A percentile compares a stretch with the other conserved stretches of the same genome.
phyloP scores from a whole-genome alignment of 164 flowering plant genomes.

The Vitis labrusca region DNA sequence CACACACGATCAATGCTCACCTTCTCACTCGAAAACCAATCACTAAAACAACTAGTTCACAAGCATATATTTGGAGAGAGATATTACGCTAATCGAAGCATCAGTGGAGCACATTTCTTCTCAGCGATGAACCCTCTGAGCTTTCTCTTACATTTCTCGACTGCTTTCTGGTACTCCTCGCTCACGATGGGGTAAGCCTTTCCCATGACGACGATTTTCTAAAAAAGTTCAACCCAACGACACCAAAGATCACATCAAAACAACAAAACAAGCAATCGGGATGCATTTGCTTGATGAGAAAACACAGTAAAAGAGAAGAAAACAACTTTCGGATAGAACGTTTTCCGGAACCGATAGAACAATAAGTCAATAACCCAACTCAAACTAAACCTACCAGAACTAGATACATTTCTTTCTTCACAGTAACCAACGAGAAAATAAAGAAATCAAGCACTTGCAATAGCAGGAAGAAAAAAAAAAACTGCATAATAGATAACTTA shows the following conservation, averaged over 20 bases:
- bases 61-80: not conserved
- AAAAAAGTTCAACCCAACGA: not conserved
- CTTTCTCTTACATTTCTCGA: slow-evolving; percentile 48
- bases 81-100: slow-evolving; percentile 40
- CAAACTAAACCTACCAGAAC: too few relatives aligned
- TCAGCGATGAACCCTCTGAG: slow-evolving; percentile 52
- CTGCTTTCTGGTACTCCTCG: slow-evolving; percentile 47
- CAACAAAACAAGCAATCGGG: too few relatives aligned
- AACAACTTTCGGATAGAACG: too few relatives aligned
- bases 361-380: too few relatives aligned
- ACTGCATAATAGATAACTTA: too few relatives aligned
- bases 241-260: not conserved
- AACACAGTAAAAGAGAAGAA: too few relatives aligned
- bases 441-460: too few relatives aligned
- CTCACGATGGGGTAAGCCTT: slow-evolving; percentile 47
- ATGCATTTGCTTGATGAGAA: too few relatives aligned
- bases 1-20: not conserved
- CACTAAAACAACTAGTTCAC: not conserved
- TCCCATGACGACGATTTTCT: slow-evolving; percentile 23
- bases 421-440: too few relatives aligned
- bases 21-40: not conserved
- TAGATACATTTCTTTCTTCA: too few relatives aligned
- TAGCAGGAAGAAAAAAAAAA: too few relatives aligned
- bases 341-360: too few relatives aligned
- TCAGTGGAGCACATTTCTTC: slow-evolving; percentile 54